Evolutionary conservation across 2,329 filamentous ascomycete genomes (phyloP).

Genomic region (Microsporum audouinii): DNA sequence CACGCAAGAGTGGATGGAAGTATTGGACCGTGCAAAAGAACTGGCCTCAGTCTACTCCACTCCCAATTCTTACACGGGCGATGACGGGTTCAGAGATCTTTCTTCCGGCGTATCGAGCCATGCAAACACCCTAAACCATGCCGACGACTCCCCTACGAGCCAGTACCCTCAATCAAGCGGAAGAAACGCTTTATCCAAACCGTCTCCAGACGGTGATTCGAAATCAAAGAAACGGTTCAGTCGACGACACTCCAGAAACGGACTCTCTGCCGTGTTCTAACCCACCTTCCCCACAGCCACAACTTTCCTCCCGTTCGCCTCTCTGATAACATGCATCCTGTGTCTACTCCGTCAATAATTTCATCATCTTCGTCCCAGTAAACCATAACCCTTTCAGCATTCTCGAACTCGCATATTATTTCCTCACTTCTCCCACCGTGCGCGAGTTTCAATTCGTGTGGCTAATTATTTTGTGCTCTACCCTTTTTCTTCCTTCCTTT

Average conservation of each 20-base stretch:
- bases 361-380: neutral
- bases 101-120: slow-evolving; percentile 61
- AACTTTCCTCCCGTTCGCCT: neutral
- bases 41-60: slow-evolving; percentile 57
- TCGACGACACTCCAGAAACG: slow-evolving; percentile 86
- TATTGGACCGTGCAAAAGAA: slow-evolving; percentile 74
- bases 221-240: slow-evolving; percentile 62
- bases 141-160: slow-evolving; percentile 30
- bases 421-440: neutral
- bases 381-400: neutral
- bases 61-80: slow-evolving; percentile 53
- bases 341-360: neutral
- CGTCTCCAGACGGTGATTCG: slow-evolving; percentile 29
- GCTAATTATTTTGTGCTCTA: slow-evolving; percentile 17
- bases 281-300: neutral
- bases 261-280: slow-evolving; percentile 78
- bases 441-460: slow-evolving; percentile 15
- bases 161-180: slow-evolving; percentile 24
- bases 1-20: slow-evolving; percentile 86
- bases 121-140: slow-evolving; percentile 34
- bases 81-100: slow-evolving; percentile 57
- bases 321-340: neutral
- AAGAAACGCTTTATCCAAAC: slow-evolving; percentile 36
- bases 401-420: neutral
- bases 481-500: slow-evolving; percentile 13